Evolutionary conservation across 345 rosid species (phyloP).

Genomic region (Salix suchowensis): DNA sequence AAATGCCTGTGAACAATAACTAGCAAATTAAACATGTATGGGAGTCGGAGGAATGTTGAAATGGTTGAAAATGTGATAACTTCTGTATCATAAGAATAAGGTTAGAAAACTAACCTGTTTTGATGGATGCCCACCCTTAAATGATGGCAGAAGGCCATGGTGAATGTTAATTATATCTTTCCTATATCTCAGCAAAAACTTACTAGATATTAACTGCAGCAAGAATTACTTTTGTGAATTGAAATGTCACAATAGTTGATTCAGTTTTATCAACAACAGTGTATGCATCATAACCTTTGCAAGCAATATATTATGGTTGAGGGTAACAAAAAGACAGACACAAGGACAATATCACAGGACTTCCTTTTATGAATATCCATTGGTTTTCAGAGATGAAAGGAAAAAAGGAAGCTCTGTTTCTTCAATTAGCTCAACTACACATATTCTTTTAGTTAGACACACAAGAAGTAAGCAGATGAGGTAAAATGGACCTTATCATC

Average conservation of each 20-base stretch:
- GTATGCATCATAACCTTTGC: background rate
- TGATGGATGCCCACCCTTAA: constrained; percentile 79
- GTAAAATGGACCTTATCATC: background rate
- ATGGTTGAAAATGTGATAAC: background rate
- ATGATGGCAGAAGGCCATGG: constrained; percentile 97
- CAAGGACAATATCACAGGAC: background rate
- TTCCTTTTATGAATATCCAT: background rate
- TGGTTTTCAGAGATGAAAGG: background rate
- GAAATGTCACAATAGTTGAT: background rate
- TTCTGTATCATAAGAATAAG: constrained; percentile 11
- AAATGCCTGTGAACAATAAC: constrained; percentile 71
- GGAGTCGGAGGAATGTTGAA: constrained; percentile 6
- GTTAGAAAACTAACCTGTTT: constrained; percentile 56
- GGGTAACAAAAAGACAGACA: background rate
- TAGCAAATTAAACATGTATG: constrained; percentile 28
- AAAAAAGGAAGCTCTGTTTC: constrained; percentile 8
- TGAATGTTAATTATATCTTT: constrained; percentile 95
- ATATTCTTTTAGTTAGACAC: background rate
- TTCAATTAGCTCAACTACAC: background rate
- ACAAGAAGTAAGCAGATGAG: constrained; percentile 8
- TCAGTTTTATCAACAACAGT: background rate
- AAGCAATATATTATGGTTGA: background rate
- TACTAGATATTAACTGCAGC: constrained; percentile 63
- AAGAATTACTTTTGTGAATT: constrained; percentile 1
- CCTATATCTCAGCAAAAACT: constrained; percentile 65